phyloP scores from a whole-genome alignment of 345 rosid species.

The Melastoma malabathricum region DNA sequence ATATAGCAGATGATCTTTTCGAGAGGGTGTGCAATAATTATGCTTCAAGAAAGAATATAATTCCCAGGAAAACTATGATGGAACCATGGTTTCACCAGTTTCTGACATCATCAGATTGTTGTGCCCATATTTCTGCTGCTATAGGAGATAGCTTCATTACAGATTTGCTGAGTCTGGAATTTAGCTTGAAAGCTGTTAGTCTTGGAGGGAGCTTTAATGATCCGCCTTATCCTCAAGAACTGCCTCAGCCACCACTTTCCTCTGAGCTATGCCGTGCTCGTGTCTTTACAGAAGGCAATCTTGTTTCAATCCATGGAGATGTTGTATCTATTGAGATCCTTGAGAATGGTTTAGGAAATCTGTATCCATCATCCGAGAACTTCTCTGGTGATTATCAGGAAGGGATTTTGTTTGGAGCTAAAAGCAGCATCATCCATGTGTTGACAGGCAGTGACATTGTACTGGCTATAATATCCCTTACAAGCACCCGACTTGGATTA shows the following conservation, averaged over 20 bases:
- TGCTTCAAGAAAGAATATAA: conserved; percentile 16
- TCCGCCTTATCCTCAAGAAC: too few species aligned
- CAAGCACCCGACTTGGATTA: conserved; percentile 5
- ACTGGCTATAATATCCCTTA: conserved; percentile 11
- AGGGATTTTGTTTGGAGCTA: conserved; percentile 15
- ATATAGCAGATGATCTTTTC: conserved; percentile 22
- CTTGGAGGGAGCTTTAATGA: conserved; percentile 1
- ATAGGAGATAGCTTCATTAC: conserved; percentile 19
- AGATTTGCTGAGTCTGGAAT: conserved; percentile 25
- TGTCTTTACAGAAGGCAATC: conserved; percentile 50
- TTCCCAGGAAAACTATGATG: conserved; percentile 11
- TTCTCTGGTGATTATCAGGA: conserved; percentile 10
- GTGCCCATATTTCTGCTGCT: conserved; percentile 33
- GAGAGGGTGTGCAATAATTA: conserved; percentile 15
- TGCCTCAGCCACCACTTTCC: background rate
- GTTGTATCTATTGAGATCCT: conserved; percentile 39
- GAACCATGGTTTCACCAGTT: conserved; percentile 6
- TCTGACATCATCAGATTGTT: conserved; percentile 34
- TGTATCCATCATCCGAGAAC: conserved; percentile 12
- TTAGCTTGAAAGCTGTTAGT: conserved; percentile 14
- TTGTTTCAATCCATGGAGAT: conserved; percentile 38
- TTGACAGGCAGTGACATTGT: conserved; percentile 40
- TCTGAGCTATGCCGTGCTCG: conserved; percentile 16
- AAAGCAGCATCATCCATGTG: conserved; percentile 34
- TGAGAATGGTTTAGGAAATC: conserved; percentile 12